These are phyloP conservation scores for Plantago ovata DNA, from an alignment of 257 asterid genomes.

Conservation along the genomic window DNA sequence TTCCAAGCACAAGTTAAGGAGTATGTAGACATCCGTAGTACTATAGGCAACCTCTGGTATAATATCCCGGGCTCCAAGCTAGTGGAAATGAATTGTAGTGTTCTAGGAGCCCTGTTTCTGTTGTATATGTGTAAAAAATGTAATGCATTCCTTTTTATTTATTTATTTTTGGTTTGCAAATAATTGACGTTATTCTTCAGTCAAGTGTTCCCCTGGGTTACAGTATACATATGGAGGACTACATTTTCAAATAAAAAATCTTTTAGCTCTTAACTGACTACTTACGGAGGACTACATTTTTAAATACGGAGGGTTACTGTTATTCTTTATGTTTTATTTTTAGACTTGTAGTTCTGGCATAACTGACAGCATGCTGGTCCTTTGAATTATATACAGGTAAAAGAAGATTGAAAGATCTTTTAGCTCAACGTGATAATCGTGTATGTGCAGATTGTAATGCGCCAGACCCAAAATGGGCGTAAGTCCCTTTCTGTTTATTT, in stretches of 20 bases:
- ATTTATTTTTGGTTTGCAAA: too few relatives aligned
- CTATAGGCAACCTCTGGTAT: background rate
- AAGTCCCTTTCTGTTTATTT: constrained; percentile 35
- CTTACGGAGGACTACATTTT: too few relatives aligned
- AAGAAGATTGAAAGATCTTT: constrained; percentile 75
- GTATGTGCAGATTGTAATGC: constrained; percentile 96
- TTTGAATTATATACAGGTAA: constrained; percentile 46
- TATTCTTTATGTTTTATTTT: constrained; percentile 9
- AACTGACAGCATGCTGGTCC: background rate
- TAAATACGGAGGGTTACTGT: too few relatives aligned
- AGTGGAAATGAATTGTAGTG: constrained; percentile 1
- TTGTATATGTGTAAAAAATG: constrained; percentile 4
- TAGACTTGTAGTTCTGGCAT: constrained; percentile 13
- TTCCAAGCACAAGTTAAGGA: background rate
- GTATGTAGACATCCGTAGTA: background rate
- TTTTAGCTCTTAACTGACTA: too few relatives aligned
- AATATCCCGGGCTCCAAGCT: too few relatives aligned
- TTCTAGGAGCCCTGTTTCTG: background rate
- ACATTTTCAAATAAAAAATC: too few relatives aligned
- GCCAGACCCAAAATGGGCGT: constrained; percentile 99
- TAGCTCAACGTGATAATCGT: constrained; percentile 72
- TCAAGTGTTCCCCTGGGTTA: too few relatives aligned
- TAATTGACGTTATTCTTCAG: too few relatives aligned
- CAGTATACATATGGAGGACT: too few relatives aligned
- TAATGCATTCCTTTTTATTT: too few relatives aligned